A percentile compares a stretch with the other conserved stretches of the same genome.
phyloP scores from a whole-genome alignment of 1,284 basidiomycete genomes.

The Ustilago curta region DNA sequence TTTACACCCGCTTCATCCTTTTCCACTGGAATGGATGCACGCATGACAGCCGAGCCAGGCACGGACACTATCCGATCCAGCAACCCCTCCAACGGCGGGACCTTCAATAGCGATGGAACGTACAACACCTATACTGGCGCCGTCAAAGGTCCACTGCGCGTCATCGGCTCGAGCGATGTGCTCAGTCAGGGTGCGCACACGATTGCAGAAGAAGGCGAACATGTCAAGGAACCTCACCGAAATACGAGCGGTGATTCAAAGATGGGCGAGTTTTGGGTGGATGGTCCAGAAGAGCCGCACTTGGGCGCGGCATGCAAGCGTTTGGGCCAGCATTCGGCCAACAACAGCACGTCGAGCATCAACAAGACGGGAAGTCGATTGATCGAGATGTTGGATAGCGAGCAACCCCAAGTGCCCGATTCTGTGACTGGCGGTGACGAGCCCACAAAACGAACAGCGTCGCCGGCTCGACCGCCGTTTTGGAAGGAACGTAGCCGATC shows the following conservation, averaged over 20 bases:
- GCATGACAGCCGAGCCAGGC: slow-evolving; percentile 17
- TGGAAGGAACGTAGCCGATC: slow-evolving; percentile 42
- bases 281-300: slow-evolving; percentile 8
- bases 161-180: slow-evolving; percentile 18
- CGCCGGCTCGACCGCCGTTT: slow-evolving; percentile 27
- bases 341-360: slow-evolving; percentile 33
- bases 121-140: slow-evolving; percentile 43
- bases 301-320: slow-evolving; percentile 20
- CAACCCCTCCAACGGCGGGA: slow-evolving; percentile 18
- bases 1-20: slow-evolving; percentile 7
- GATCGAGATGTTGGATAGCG: slow-evolving; percentile 42
- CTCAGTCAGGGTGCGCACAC: slow-evolving; percentile 3
- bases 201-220: slow-evolving; percentile 16
- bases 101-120: slow-evolving; percentile 28
- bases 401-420: slow-evolving; percentile 22
- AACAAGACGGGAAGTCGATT: slow-evolving; percentile 34
- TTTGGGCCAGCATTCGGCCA: slow-evolving; percentile 26
- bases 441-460: slow-evolving; percentile 12
- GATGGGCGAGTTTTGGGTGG: slow-evolving; percentile 24
- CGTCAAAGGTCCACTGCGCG: slow-evolving; percentile 26
- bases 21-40: background rate
- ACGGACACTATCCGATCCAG: slow-evolving; percentile 19
- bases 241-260: slow-evolving; percentile 28
- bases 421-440: slow-evolving; percentile 29
- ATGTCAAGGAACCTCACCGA: slow-evolving; percentile 3